Evolutionary conservation across 495 filamentous ascomycete genomes (phyloP).

Genomic region (Pyronema domesticum): DNA sequence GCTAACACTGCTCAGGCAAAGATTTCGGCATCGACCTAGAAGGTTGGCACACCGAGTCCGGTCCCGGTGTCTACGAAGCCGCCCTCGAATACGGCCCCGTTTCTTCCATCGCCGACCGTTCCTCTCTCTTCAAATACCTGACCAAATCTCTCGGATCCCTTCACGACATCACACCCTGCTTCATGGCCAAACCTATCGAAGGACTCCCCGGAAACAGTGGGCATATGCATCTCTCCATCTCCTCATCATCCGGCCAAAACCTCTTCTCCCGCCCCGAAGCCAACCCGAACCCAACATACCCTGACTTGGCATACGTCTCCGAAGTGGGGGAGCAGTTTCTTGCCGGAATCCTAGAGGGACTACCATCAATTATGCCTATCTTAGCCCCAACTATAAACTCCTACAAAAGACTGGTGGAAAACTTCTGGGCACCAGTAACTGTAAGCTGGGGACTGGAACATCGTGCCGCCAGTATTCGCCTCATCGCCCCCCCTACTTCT

Average conservation of each 20-base stretch:
- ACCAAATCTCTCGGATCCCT: constrained; percentile 72
- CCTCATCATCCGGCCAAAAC: constrained; percentile 47
- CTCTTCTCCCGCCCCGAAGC: constrained; percentile 54
- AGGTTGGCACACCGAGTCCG: constrained; percentile 94
- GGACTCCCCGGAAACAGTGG: constrained; percentile 84
- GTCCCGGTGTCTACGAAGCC: constrained; percentile 90
- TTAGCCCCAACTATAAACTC: constrained; percentile 89
- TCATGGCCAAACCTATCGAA: constrained; percentile 95
- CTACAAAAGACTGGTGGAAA: constrained; percentile 94
- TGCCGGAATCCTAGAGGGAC: constrained; percentile 68
- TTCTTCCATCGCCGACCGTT: constrained; percentile 73
- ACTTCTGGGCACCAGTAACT: constrained; percentile 96
- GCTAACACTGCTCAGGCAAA: constrained; percentile 23
- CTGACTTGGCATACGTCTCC: constrained; percentile 61
- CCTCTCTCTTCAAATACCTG: constrained; percentile 82
- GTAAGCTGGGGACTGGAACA: constrained; percentile 96
- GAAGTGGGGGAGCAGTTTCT: constrained; percentile 87
- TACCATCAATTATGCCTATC: constrained; percentile 90
- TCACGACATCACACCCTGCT: constrained; percentile 84
- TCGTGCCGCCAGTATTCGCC: constrained; percentile 71
- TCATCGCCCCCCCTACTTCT: constrained; percentile 74
- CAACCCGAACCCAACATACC: constrained; percentile 50
- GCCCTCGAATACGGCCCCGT: constrained; percentile 77
- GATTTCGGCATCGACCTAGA: constrained; percentile 72
- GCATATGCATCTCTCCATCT: constrained; percentile 81